phyloP scores from a whole-genome alignment of 2,329 filamentous ascomycete species.

The Aspergillus floridensis region DNA sequence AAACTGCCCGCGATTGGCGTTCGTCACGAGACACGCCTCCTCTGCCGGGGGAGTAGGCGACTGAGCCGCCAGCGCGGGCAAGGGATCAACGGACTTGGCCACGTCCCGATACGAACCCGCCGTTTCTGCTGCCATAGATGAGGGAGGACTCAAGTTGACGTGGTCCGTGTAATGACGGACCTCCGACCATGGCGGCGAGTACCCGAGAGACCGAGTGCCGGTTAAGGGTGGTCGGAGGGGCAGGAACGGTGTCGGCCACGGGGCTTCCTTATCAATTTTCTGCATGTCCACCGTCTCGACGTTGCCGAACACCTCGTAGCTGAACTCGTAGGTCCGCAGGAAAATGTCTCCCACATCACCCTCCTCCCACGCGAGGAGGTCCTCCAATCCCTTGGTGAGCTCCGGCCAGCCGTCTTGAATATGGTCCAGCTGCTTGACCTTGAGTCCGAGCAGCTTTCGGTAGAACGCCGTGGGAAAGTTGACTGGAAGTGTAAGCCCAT shows the following conservation, averaged over 20 bases:
- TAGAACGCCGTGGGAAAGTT: constrained; percentile 87
- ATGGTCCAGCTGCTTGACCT: constrained; percentile 68
- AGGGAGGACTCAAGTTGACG: constrained; percentile 19
- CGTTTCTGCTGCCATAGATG: constrained; percentile 23
- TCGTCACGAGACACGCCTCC: constrained; percentile 73
- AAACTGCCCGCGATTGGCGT: constrained; percentile 73
- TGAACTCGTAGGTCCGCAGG: constrained; percentile 82
- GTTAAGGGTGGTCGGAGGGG: constrained; percentile 6
- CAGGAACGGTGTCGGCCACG: constrained; percentile 31
- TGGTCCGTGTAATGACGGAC: constrained; percentile 21
- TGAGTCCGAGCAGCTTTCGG: constrained; percentile 68
- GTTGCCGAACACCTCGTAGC: constrained; percentile 58
- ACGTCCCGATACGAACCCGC: constrained; percentile 18
- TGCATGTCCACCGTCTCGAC: constrained; percentile 57
- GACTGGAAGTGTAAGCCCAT: constrained; percentile 85
- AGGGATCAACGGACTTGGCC: constrained; percentile 24
- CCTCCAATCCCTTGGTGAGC: constrained; percentile 69
- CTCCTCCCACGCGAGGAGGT: constrained; percentile 74
- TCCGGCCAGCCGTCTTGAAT: constrained; percentile 87
- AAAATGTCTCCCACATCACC: constrained; percentile 80
- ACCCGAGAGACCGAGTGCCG: constrained; percentile 2
- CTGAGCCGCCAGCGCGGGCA: constrained; percentile 22
- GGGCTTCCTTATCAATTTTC: constrained; percentile 36
- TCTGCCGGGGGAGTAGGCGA: constrained; percentile 32
- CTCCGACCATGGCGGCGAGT: constrained; percentile 24